Evolutionary conservation across 164 flowering plant genomes (phyloP).

Genomic region (Houttuynia cordata): DNA sequence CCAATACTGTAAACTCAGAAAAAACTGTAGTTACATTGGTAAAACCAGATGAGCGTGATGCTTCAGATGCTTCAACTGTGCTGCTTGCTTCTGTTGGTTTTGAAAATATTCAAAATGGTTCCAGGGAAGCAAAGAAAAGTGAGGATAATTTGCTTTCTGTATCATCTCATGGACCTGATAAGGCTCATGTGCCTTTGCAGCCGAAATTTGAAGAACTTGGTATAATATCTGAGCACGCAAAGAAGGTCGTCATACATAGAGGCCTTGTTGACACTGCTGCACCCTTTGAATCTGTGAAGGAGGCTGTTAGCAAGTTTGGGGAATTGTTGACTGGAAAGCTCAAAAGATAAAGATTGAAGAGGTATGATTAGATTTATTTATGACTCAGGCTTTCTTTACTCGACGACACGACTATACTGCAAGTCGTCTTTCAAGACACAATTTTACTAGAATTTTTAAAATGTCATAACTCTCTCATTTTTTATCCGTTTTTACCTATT

Average conservation of each 20-base stretch:
- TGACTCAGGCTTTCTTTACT: background rate
- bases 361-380: constrained; percentile 23
- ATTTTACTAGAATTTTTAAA: too few relatives aligned
- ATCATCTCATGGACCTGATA: constrained; percentile 13
- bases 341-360: constrained; percentile 67
- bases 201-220: constrained; percentile 2
- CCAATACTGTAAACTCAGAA: background rate
- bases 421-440: too few relatives aligned
- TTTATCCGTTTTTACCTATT: too few relatives aligned
- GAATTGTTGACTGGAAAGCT: constrained; percentile 93
- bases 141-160: constrained; percentile 2
- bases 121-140: constrained; percentile 5
- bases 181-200: constrained; percentile 9
- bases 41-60: background rate
- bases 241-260: constrained; percentile 17
- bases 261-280: constrained; percentile 71
- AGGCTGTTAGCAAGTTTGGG: constrained; percentile 92
- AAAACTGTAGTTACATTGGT: background rate
- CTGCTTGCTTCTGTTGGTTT: background rate
- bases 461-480: too few relatives aligned
- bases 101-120: background rate
- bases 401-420: too few relatives aligned
- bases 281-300: constrained; percentile 88
- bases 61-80: background rate
- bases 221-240: constrained; percentile 7